These are phyloP conservation scores for Xylaria sp. DNA, from an alignment of 2,329 filamentous ascomycete species.

Conservation along the genomic window DNA sequence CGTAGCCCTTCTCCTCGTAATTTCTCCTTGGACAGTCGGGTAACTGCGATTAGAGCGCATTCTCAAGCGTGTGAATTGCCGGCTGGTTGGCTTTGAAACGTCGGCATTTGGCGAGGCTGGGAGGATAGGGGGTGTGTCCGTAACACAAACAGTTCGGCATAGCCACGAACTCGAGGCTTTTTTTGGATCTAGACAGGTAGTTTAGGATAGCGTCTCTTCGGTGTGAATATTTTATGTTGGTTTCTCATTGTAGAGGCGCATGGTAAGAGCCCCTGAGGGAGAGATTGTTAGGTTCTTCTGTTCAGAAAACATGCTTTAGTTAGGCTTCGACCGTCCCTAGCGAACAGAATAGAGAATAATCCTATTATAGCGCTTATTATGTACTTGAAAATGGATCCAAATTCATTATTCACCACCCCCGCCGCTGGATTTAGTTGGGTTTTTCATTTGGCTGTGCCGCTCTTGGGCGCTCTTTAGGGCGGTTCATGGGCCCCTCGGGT, in stretches of 20 bases:
- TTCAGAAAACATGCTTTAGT: neutral
- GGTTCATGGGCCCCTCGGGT: constrained; percentile 15
- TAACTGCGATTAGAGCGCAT: neutral
- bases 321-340: neutral
- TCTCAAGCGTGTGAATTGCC: neutral
- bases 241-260: constrained; percentile 1
- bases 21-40: neutral
- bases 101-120: neutral
- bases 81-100: neutral
- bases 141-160: neutral
- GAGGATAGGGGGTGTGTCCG: constrained; percentile 1
- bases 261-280: neutral
- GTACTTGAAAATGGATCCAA: neutral
- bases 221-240: neutral
- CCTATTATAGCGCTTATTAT: too few species aligned
- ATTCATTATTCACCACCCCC: constrained; percentile 1
- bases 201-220: neutral
- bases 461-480: constrained; percentile 17
- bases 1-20: neutral
- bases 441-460: constrained; percentile 30
- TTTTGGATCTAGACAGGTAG: neutral
- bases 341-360: too few species aligned
- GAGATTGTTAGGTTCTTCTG: neutral
- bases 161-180: neutral
- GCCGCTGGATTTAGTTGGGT: constrained; percentile 13